phyloP scores from a whole-genome alignment of 129 eudicot genomes.

The Flaveria ramosissima region DNA sequence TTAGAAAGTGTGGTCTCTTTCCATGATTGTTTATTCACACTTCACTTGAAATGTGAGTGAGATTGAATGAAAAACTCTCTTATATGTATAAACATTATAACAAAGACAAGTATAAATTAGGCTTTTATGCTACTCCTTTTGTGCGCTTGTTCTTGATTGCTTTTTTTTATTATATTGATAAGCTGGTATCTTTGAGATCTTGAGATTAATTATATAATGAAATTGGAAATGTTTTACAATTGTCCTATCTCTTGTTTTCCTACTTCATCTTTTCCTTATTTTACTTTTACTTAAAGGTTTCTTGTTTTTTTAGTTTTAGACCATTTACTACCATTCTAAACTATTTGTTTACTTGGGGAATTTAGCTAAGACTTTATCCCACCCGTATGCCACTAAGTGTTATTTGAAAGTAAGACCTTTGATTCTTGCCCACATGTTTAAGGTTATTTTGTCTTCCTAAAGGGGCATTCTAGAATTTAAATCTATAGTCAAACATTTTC shows the following conservation, averaged over 20 bases:
- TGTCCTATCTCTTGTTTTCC: background rate
- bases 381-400: background rate
- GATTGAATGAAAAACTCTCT: slow-evolving; percentile 3
- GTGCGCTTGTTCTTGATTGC: background rate
- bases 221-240: background rate
- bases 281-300: background rate
- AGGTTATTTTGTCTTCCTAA: background rate
- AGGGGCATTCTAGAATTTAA: background rate
- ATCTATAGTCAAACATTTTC: background rate
- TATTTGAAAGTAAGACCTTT: background rate
- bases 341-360: background rate
- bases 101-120: background rate
- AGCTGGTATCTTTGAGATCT: background rate
- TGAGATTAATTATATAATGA: background rate
- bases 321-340: background rate
- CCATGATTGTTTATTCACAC: background rate
- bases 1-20: slow-evolving; percentile 34
- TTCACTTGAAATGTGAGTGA: background rate
- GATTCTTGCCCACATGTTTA: background rate
- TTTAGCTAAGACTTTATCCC: background rate
- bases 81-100: background rate
- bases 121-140: background rate
- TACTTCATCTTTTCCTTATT: background rate
- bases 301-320: background rate
- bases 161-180: background rate